Conservation (phyloP, 352 stramenopile genomes). For the Saprolegnia parasitica region DNA sequence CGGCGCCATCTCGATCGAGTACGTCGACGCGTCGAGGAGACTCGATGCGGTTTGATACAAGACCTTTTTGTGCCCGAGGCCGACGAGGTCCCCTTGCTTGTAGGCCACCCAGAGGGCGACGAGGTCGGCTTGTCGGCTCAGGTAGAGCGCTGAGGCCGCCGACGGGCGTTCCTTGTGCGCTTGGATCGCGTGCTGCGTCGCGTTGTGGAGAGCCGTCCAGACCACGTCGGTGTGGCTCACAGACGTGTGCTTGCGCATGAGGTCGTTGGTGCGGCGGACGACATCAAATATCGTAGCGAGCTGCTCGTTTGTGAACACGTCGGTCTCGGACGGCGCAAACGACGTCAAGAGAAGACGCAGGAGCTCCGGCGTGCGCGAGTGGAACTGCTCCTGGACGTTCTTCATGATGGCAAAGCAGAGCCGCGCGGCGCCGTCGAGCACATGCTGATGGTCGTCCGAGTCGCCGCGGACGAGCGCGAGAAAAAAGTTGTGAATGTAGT, state of each 20-base stretch:
- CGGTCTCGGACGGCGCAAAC: constrained; percentile 54
- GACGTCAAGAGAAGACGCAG: constrained; percentile 64
- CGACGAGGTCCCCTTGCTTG: constrained; percentile 20
- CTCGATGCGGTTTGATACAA: not conserved
- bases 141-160: not conserved
- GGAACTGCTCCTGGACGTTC: constrained; percentile 81
- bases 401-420: constrained; percentile 78
- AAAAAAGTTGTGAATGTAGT: constrained; percentile 77
- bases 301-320: constrained; percentile 28
- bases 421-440: constrained; percentile 82
- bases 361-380: constrained; percentile 79
- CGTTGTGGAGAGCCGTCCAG: constrained; percentile 14
- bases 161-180: not conserved
- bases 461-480: constrained; percentile 65
- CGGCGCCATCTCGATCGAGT: not conserved
- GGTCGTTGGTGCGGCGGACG: constrained; percentile 54
- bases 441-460: constrained; percentile 49
- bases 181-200: not conserved
- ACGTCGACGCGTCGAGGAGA: not conserved
- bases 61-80: not conserved
- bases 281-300: constrained; percentile 58
- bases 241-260: constrained; percentile 77
- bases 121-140: constrained; percentile 16
- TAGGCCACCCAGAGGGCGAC: constrained; percentile 23
- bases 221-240: constrained; percentile 47